These are phyloP conservation scores for Aspergillus sp. DNA, from an alignment of 2,329 filamentous ascomycete genomes.

Conservation along the genomic window DNA sequence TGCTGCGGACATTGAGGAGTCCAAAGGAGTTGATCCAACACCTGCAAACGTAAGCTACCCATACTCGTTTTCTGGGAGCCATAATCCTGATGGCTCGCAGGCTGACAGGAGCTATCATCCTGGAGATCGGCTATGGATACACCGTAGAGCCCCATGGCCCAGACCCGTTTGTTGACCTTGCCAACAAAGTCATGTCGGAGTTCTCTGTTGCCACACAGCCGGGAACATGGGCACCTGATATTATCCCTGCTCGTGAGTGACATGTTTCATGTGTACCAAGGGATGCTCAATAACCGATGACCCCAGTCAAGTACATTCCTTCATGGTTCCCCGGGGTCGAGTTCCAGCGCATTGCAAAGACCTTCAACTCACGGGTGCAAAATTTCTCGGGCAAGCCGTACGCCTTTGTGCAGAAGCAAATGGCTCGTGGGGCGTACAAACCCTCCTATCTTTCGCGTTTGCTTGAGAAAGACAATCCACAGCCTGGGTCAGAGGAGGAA, in stretches of 20 bases:
- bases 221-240: neutral
- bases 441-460: neutral
- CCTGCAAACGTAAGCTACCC: neutral
- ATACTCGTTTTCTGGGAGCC: no score
- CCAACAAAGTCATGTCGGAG: neutral
- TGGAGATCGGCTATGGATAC: conserved; percentile 4
- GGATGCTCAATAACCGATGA: no score
- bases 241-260: conserved; percentile 1
- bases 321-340: conserved; percentile 1
- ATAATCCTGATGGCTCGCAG: neutral
- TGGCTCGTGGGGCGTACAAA: neutral
- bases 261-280: accelerated
- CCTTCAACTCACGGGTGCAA: neutral
- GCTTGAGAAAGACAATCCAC: neutral
- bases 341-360: neutral
- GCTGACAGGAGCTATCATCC: neutral
- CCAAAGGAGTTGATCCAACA: neutral
- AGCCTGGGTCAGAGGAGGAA: neutral
- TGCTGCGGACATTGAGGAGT: neutral
- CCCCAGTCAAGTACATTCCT: neutral
- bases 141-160: neutral
- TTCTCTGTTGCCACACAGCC: neutral
- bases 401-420: neutral
- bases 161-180: conserved; percentile 2
- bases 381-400: neutral